Percentiles rank a stretch among this genome's conserved stretches.
Evolutionary conservation across 495 filamentous ascomycete species (phyloP).

Genomic region (Cenococcum geophilum): DNA sequence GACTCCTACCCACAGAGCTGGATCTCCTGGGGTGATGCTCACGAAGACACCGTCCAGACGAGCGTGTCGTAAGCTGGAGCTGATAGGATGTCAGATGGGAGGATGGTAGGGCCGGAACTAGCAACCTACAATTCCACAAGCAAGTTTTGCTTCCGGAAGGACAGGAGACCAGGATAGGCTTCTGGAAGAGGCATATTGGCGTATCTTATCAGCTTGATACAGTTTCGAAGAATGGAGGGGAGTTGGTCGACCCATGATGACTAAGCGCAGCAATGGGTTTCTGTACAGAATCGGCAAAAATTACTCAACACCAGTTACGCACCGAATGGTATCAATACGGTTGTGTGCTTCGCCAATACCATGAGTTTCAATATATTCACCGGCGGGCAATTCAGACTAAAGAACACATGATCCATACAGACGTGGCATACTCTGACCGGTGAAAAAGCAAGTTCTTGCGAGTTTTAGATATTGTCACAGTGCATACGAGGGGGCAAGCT

Average conservation of each 20-base stretch:
- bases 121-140: slow-evolving; percentile 32
- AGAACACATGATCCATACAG: too few species aligned
- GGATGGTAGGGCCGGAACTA: not conserved
- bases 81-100: slow-evolving; percentile 34
- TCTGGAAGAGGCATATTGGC: slow-evolving; percentile 22
- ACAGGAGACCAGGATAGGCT: slow-evolving; percentile 14
- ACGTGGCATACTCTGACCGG: too few species aligned
- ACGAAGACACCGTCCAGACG: slow-evolving; percentile 82
- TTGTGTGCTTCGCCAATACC: not conserved
- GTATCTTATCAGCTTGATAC: not conserved
- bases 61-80: slow-evolving; percentile 71
- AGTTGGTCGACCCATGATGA: too few species aligned
- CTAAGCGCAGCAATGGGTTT: too few species aligned
- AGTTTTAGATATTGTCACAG: too few species aligned
- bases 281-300: not conserved
- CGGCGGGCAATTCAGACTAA: too few species aligned
- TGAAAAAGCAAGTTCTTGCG: too few species aligned
- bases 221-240: not conserved
- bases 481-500: too few species aligned
- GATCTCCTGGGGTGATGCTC: slow-evolving; percentile 72
- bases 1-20: slow-evolving; percentile 78
- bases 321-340: not conserved
- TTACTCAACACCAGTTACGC: not conserved
- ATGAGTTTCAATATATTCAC: too few species aligned
- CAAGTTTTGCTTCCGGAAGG: slow-evolving; percentile 31